These are phyloP conservation scores for Cyclocybe aegerita DNA, from an alignment of 768 basidiomycete genomes.

Conservation along the genomic window DNA sequence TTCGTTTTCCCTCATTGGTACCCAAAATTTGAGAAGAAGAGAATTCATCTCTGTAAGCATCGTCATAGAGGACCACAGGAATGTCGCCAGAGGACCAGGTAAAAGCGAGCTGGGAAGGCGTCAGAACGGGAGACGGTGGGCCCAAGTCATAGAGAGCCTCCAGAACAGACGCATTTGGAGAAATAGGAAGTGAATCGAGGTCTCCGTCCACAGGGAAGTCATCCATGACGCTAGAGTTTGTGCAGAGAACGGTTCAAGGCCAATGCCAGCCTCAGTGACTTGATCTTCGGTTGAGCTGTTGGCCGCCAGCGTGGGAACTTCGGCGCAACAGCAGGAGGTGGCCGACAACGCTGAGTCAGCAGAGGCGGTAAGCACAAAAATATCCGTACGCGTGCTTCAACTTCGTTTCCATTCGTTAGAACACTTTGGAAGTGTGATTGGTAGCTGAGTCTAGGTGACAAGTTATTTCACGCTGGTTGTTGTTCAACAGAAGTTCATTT, in stretches of 20 bases:
- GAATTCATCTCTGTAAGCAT: conserved; percentile 14
- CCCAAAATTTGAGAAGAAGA: not conserved
- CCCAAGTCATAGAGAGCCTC: conserved; percentile 34
- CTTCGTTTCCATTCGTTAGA: too few species aligned
- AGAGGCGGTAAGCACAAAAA: too few species aligned
- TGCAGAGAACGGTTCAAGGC: conserved; percentile 1
- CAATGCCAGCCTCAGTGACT: conserved; percentile 8
- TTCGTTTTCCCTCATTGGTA: too few species aligned
- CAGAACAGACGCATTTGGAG: conserved; percentile 41
- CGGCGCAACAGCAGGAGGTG: too few species aligned
- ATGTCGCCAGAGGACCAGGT: conserved; percentile 48
- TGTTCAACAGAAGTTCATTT: too few species aligned
- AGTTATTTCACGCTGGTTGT: too few species aligned
- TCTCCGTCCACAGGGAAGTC: conserved; percentile 20
- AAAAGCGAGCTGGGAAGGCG: conserved; percentile 32
- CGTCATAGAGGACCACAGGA: conserved; percentile 47
- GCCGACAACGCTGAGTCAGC: too few species aligned
- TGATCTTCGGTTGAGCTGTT: not conserved
- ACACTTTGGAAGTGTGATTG: too few species aligned
- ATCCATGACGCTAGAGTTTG: conserved; percentile 6
- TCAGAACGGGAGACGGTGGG: conserved; percentile 48
- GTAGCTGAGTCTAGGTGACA: too few species aligned
- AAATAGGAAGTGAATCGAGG: conserved; percentile 22
- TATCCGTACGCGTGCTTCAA: too few species aligned
- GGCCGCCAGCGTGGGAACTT: too few species aligned